Conservation (phyloP, 257 asterid species). For the Dorcoceras hygrometricum region DNA sequence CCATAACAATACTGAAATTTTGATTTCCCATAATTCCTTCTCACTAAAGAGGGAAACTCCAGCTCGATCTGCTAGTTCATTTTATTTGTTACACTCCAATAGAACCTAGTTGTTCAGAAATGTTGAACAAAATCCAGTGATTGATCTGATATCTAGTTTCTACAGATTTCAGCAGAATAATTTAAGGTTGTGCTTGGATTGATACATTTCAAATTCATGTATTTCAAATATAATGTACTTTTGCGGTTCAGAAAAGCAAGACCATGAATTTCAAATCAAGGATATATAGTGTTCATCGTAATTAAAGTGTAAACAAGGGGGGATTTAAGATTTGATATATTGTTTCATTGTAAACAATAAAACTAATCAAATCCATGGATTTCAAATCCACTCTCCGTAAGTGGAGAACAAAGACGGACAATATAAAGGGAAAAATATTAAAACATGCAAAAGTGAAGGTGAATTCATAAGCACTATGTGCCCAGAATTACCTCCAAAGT, state of each 20-base stretch:
- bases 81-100: neutral
- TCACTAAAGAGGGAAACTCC: neutral
- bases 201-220: too few species aligned
- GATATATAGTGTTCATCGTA: too few species aligned
- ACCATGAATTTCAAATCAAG: too few species aligned
- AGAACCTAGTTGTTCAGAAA: neutral
- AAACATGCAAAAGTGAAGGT: neutral
- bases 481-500: conserved; percentile 56
- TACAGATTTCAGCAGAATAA: neutral
- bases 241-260: too few species aligned
- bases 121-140: neutral
- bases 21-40: neutral
- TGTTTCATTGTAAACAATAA: too few species aligned
- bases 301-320: too few species aligned
- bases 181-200: too few species aligned
- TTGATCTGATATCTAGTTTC: neutral
- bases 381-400: too few species aligned
- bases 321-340: too few species aligned
- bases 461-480: neutral
- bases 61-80: neutral
- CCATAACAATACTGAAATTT: neutral
- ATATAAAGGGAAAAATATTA: neutral
- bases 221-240: too few species aligned
- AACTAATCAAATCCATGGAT: too few species aligned
- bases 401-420: neutral